phyloP scores from a whole-genome alignment of 2,329 filamentous ascomycete species.

The Botrytis byssoidea region DNA sequence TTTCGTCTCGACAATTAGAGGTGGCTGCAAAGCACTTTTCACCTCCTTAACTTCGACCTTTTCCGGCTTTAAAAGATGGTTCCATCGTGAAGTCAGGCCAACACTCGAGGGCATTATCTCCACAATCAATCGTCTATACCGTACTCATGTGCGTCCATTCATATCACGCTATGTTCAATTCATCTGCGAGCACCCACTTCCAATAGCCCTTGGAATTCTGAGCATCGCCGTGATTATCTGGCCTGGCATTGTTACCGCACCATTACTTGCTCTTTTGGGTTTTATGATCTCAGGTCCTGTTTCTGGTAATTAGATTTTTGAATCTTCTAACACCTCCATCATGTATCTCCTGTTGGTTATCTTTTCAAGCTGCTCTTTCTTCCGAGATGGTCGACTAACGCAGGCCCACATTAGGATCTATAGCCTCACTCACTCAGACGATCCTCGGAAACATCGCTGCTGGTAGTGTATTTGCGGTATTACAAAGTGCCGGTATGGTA shows the following conservation, averaged over 20 bases:
- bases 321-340: neutral
- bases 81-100: neutral
- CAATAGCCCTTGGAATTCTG: neutral
- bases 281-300: neutral
- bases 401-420: neutral
- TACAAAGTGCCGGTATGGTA: conserved; percentile 1
- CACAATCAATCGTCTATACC: neutral
- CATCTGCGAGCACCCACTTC: neutral
- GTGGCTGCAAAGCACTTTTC: neutral
- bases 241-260: neutral
- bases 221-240: neutral
- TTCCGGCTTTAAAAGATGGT: neutral
- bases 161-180: neutral
- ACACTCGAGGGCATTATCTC: neutral
- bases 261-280: neutral
- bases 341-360: neutral
- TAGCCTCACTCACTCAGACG: neutral
- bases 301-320: neutral
- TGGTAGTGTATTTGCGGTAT: neutral
- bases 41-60: neutral
- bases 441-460: neutral
- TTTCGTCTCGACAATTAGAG: neutral
- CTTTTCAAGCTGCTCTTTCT: rapidly evolving
- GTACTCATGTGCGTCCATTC: neutral
- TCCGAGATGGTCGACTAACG: neutral